These are phyloP conservation scores for Trifolium dubium DNA, from an alignment of 306 rosid genomes.

Conservation along the genomic window DNA sequence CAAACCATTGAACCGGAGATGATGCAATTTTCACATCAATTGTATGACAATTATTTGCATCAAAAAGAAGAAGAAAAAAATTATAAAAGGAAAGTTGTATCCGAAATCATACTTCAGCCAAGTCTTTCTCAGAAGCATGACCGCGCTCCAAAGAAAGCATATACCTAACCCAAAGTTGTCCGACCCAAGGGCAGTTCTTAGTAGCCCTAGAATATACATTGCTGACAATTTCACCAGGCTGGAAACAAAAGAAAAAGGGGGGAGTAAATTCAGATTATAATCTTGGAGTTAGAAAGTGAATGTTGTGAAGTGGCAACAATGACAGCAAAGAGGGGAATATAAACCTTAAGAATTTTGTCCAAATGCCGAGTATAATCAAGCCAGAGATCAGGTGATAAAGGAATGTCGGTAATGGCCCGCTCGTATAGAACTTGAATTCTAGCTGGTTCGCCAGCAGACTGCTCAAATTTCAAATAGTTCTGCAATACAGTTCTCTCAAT, in stretches of 20 bases:
- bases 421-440: conserved; percentile 84
- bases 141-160: conserved; percentile 81
- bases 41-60: conserved; percentile 14
- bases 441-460: conserved; percentile 75
- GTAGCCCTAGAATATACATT: conserved; percentile 81
- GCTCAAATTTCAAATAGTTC: conserved; percentile 86
- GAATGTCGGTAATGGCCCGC: conserved; percentile 84
- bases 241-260: conserved; percentile 34
- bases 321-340: conserved; percentile 2
- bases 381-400: conserved; percentile 82
- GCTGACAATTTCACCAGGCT: conserved; percentile 72
- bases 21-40: conserved; percentile 19
- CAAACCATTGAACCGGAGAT: conserved; percentile 32
- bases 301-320: conserved; percentile 6
- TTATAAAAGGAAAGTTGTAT: conserved; percentile 21
- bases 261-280: conserved; percentile 32
- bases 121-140: conserved; percentile 76
- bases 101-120: conserved; percentile 65
- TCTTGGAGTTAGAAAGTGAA: conserved; percentile 15
- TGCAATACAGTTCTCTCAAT: conserved; percentile 46
- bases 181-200: conserved; percentile 89
- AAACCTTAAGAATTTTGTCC: conserved; percentile 92
- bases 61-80: conserved; percentile 24
- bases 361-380: conserved; percentile 77
- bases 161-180: conserved; percentile 84